Evolutionary conservation across 75 land plant genomes (phyloP).

Genomic region (Larix kaempferi): DNA sequence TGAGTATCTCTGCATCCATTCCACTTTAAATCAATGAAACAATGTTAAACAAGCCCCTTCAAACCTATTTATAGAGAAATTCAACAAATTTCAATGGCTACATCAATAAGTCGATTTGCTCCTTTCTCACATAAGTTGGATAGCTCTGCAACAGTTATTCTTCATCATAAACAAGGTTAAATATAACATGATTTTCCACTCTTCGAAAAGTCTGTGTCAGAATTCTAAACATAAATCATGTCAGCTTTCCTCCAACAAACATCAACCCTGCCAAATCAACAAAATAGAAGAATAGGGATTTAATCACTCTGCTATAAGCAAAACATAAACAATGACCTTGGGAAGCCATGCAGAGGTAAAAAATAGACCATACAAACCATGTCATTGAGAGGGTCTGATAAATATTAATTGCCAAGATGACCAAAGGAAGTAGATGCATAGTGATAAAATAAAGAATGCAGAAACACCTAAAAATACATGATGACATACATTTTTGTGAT

Average conservation of each 20-base stretch:
- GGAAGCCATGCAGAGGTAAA: too few species aligned
- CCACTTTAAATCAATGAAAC: neutral
- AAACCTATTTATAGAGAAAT: neutral
- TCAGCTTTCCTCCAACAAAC: conserved; percentile 46
- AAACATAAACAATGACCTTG: too few species aligned
- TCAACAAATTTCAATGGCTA: neutral
- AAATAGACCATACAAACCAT: too few species aligned
- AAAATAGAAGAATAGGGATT: conserved; percentile 15
- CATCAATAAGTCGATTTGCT: neutral
- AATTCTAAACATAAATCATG: conserved; percentile 11
- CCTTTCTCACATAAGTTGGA: neutral
- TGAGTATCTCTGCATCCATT: neutral
- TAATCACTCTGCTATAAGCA: conserved; percentile 11
- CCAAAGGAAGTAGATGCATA: too few species aligned
- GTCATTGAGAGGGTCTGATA: too few species aligned
- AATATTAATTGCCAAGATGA: too few species aligned
- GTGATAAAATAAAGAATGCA: too few species aligned
- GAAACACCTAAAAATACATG: too few species aligned
- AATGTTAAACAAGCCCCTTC: neutral
- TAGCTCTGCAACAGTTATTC: conserved; percentile 9
- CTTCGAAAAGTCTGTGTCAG: neutral
- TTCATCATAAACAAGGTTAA: conserved; percentile 6
- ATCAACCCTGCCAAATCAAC: conserved; percentile 45
- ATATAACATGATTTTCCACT: conserved; percentile 1
- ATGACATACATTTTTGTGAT: too few species aligned